Base-by-base conservation (phyloP, 169 alveolate species). In the Plasmodium inui region DNA sequence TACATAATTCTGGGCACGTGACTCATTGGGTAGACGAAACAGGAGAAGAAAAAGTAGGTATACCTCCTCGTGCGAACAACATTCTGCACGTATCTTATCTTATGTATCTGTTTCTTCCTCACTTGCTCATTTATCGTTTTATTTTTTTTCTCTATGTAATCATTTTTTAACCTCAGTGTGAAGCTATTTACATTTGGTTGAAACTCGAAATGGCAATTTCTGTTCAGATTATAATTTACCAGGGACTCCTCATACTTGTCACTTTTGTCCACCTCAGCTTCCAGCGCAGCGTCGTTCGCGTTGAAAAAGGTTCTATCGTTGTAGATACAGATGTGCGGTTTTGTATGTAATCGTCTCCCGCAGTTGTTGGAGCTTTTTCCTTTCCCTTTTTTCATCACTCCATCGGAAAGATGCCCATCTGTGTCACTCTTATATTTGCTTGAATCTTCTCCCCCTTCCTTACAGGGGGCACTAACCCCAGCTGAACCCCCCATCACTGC, bases 61-160 rank as follows among this genome's bases (percentile, higher is more conserved):
- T 89, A 89, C 44, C 70, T 89, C 19, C 30, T 50, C 82, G 91
- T 89, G 9, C 26, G 22, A 5, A 19, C 26, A 67, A 80, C 32
- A 80, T 89, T 89, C 39, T 89, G 94, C 17, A 57, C 53, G 82
- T 61, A 89, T 53, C 72, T 67, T 17, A 89, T 12, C 82, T 80
- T 89, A 67, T 89, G 30, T 80, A 61, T 57, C 41, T 67, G 74
- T n/a, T 81, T 81, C 50, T 53, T 32, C 32, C 39, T 79, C 34
- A 89, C 72, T 22, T 10, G 50, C 9, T 28, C 12, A 89, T 61
- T 44, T 3, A 89, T n/a, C 44, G 28, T 73, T 80, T 61, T 89
- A 81, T 89, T 89, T 81, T 89, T 89, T 61, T 55, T 89, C 61
- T 81, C 80, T 89, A 89, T 80, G 72, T 89, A 89, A 34, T 37